Conservation (phyloP, 495 filamentous ascomycete species). For the Talaromyces proteolyticus region DNA sequence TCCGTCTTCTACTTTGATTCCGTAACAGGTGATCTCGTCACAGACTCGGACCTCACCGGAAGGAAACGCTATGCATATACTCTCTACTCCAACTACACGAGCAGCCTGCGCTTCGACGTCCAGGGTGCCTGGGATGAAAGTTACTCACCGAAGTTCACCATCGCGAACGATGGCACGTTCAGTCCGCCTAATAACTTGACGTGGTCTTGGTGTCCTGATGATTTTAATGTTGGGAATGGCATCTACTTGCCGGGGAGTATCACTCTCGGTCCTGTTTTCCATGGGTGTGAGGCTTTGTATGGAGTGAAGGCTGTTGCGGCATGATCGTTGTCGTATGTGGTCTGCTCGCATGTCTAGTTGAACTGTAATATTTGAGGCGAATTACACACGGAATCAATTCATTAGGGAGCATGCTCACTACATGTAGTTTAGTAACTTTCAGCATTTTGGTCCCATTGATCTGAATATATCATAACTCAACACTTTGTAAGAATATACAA, state of each 20-base stretch:
- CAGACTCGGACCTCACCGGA: neutral
- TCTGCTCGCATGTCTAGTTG: no score
- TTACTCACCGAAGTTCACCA: neutral
- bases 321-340: neutral
- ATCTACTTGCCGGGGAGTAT: slow-evolving; percentile 1
- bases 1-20: slow-evolving; percentile 4
- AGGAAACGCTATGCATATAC: neutral
- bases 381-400: no score
- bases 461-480: no score
- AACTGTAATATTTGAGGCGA: no score
- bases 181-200: neutral
- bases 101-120: slow-evolving; percentile 1
- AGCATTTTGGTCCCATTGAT: no score
- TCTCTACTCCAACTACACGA: slow-evolving; percentile 1
- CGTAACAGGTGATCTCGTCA: neutral
- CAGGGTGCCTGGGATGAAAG: neutral
- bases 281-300: slow-evolving; percentile 1
- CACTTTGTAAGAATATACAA: no score
- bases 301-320: neutral
- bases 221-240: slow-evolving; percentile 1
- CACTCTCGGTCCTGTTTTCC: neutral
- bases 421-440: no score
- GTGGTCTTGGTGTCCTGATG: slow-evolving; percentile 4
- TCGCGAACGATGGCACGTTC: neutral
- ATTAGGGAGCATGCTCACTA: no score